Evolutionary conservation across 2,329 filamentous ascomycete genomes (phyloP).

Genomic region (Penicillium freii): DNA sequence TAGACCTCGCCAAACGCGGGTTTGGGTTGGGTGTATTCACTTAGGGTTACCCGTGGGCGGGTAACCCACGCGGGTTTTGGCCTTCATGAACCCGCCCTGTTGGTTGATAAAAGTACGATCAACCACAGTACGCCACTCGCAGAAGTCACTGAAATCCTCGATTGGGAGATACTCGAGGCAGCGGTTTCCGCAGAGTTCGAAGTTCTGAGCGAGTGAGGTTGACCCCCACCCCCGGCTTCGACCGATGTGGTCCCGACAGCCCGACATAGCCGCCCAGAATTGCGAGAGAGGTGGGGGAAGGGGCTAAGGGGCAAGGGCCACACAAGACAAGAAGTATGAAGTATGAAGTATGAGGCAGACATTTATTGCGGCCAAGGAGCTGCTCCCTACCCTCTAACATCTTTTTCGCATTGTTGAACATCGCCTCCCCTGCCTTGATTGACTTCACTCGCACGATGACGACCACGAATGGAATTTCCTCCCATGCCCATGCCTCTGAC

Average conservation of each 20-base stretch:
- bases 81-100: no score
- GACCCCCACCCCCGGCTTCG: no score
- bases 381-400: background rate
- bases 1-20: no score
- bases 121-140: no score
- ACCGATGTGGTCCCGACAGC: background rate
- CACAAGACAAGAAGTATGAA: background rate
- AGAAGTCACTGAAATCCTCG: no score
- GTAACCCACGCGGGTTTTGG: no score
- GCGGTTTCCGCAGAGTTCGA: background rate
- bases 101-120: background rate
- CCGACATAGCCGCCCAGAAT: background rate
- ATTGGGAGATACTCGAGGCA: background rate
- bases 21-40: no score
- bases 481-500: background rate
- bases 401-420: background rate
- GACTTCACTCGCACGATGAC: background rate
- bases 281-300: no score
- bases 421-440: background rate
- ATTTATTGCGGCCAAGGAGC: background rate
- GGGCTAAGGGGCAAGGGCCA: background rate
- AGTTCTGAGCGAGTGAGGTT: background rate
- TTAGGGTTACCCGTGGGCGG: no score
- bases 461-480: background rate
- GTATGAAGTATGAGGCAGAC: background rate